Evolutionary conservation across 2,329 filamentous ascomycete genomes (phyloP), one percentile per base, ranked within the genome.

Genomic region (Fusarium graminum): DNA sequence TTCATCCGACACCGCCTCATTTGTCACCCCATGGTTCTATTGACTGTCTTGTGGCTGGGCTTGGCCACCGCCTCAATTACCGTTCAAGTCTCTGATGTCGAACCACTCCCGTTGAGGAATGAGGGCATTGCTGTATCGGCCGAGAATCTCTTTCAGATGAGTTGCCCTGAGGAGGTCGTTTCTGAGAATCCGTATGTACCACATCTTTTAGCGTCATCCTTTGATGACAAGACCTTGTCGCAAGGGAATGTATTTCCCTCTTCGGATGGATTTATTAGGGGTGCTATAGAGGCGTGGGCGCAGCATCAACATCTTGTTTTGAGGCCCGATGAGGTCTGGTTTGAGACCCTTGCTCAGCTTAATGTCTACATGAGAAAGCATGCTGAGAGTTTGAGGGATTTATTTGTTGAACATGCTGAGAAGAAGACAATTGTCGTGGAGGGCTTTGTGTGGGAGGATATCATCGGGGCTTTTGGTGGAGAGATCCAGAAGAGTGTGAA

Each of bases 281-380:
- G 80, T 16, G 79, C 79, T 6, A 74, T 84, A 40, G 75, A 81
- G 30, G 83, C 83, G 1, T 85, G 85, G 78, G 81, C 78, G 28
- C 72, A 80, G 46, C 83, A 85, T 54, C 80, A 84, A 57, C 79
- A 84, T 65, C 75, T 87, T 2, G 75, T 79, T 1, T 73, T 86
- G 14, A 79, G 84, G 1, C 84, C 85, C 0, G 84, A 87, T 36
- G 84, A 86, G 51, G 74, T 87, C 29, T 87, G 85, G 85, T 81
- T 86, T 63, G 80, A 84, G 47, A 82, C 86, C 51, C 75, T 87
- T 6, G 76, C 77, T 1, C 84, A 86, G 72, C 74, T 86, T 45
- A 82, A 81, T 67, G 79, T 82, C 52, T 86, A 81, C 71, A 80
- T 86, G 75, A 78, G 80, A 29, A 74, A 73, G 0, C 77, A 86